Evolutionary conservation across 208 protist species (phyloP), one percentile per base, ranked within the genome.

Genomic region (Wallacemonas sp.): DNA sequence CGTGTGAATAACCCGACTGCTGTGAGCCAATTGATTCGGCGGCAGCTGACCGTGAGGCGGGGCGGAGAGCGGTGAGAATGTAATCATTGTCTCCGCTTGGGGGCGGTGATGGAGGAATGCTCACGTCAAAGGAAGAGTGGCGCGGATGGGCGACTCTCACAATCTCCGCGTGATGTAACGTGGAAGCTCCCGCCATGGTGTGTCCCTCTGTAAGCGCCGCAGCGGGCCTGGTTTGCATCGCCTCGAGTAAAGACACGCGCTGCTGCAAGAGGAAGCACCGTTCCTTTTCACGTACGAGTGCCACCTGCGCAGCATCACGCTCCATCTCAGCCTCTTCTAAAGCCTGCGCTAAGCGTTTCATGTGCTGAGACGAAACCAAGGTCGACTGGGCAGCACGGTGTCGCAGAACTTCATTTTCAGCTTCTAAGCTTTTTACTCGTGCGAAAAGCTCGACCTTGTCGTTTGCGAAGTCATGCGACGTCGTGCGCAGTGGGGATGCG

Each of bases 211-310:
- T 41, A 14, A 6, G 6, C 36, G 36, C 36, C 9, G 36, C 36
- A 41, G 36, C 36, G 12, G 44, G 44, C 44, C n/a, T n/a, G n/a
- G n/a, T n/a, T n/a, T n/a, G n/a, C n/a, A n/a, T 58, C 14, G 51
- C 24, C 28, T 58, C 51, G 30, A 58, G 30, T 5, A 58, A 39
- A 14, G 51, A 26, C 30, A 58, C 51, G n/a, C 61, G 59, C 6
- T 30, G 36, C 51, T 78, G 71, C 5, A 67, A 55, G 38, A 76
- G 72, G 4, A 67, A 65, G n/a, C 69, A 51, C 1, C 68, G 64
- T 22, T 58, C 75, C 38, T 72, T 79, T 45, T 83, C 77, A 5
- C 66, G 45, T 62, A 78, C 70, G 38, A 70, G 62, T n/a, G 74
- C 69, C 12, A 79, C 24, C 53, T 72, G 66, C 14, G 68, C 70